Percentiles rank a stretch among this genome's conserved stretches.
Evolutionary conservation across 108 stramenopile species (phyloP).

Genomic region (Cyclotella cryptica): DNA sequence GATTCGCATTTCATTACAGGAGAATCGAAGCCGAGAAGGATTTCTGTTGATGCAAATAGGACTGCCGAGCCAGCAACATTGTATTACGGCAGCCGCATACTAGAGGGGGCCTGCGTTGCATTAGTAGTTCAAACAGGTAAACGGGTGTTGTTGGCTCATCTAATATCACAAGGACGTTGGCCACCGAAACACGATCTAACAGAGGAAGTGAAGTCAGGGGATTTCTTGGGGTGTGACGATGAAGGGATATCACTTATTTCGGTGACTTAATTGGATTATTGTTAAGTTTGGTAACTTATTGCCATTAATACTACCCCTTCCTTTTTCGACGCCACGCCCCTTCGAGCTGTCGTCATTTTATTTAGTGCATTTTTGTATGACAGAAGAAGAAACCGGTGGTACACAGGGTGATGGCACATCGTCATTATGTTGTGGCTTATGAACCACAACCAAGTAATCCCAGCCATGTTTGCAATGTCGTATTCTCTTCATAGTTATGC

Average conservation of each 20-base stretch:
- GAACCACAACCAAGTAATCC: neutral
- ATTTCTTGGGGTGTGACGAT: neutral
- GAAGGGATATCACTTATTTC: slow-evolving; percentile 14
- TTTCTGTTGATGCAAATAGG: slow-evolving; percentile 32
- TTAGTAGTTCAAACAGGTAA: slow-evolving; percentile 75
- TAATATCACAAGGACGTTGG: slow-evolving; percentile 72
- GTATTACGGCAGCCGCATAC: slow-evolving; percentile 73
- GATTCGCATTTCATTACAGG: slow-evolving; percentile 76
- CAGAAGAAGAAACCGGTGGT: no score
- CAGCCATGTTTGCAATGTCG: neutral
- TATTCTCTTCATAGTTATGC: slow-evolving; percentile 16
- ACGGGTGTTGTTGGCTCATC: slow-evolving; percentile 58
- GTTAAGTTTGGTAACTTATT: neutral
- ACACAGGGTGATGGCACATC: no score
- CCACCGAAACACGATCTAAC: slow-evolving; percentile 64
- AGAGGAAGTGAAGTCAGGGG: slow-evolving; percentile 28
- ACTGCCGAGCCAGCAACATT: slow-evolving; percentile 41
- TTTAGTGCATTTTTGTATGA: no score
- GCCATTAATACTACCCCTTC: neutral
- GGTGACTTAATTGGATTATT: slow-evolving; percentile 5
- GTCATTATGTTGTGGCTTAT: neutral
- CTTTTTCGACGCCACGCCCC: no score
- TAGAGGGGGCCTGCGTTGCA: slow-evolving; percentile 75
- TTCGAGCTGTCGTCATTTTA: no score
- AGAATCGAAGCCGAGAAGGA: slow-evolving; percentile 60